Percentiles rank a stretch among this genome's conserved stretches.
Conservation (phyloP, 441 rosid species). For the Populus hybrid region DNA sequence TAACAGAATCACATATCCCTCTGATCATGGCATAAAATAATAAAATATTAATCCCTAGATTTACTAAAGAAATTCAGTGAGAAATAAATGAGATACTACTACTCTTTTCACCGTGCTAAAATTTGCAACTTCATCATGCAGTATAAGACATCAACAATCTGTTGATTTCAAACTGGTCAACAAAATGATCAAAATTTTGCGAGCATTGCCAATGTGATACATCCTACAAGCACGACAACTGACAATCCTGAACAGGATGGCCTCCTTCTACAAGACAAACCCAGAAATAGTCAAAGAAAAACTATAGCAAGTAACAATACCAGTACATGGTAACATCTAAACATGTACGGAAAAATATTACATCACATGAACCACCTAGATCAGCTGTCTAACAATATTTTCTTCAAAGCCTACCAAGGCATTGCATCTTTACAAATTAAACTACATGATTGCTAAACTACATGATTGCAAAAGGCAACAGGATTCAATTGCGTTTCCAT, state of each 20-base stretch:
- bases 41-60: neutral
- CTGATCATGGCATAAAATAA: neutral
- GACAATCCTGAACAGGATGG: neutral
- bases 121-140: slow-evolving; percentile 1
- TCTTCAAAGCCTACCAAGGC: slow-evolving; percentile 12
- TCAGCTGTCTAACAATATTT: neutral
- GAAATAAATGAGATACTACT: neutral
- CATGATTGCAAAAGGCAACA: neutral
- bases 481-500: neutral
- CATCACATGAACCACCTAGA: neutral
- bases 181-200: neutral
- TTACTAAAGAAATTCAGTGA: neutral
- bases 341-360: neutral
- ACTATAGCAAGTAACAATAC: neutral
- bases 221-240: neutral
- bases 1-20: neutral
- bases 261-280: neutral
- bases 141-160: neutral
- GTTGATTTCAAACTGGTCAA: neutral
- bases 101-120: neutral
- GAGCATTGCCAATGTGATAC: neutral
- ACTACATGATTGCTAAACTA: neutral
- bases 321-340: neutral
- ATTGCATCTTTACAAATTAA: neutral
- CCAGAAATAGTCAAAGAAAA: neutral